Percentiles rank a stretch among this genome's conserved stretches.
Conservation (phyloP, 371 early-diverging fungal species). For the Polyrhizophydium stewartii region DNA sequence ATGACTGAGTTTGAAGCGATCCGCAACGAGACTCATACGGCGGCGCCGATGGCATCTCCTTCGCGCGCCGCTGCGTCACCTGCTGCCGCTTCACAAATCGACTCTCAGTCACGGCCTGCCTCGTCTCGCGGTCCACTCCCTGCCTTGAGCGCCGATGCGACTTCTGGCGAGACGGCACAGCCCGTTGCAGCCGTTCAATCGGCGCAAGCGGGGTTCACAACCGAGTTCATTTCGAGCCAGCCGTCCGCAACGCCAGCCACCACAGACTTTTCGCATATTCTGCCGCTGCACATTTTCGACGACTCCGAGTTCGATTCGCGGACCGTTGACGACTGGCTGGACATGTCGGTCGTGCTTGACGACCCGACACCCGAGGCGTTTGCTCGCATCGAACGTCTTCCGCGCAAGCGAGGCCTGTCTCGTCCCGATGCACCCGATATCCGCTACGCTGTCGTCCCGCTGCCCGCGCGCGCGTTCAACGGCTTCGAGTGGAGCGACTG, state of each 20-base stretch:
- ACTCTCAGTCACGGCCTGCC: too few species aligned
- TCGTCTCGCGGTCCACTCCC: not conserved
- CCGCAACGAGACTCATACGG: not conserved
- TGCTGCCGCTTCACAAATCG: too few species aligned
- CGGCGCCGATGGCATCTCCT: not conserved
- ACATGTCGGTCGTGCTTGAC: slow-evolving; percentile 15
- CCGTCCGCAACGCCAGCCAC: not conserved
- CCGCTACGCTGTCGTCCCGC: slow-evolving; percentile 30
- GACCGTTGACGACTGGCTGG: slow-evolving; percentile 43
- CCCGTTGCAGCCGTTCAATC: too few species aligned
- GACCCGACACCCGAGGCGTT: not conserved
- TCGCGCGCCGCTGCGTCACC: too few species aligned
- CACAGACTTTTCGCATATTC: slow-evolving; percentile 12
- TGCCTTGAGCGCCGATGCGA: too few species aligned
- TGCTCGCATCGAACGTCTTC: not conserved
- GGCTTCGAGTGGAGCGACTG: slow-evolving; percentile 37
- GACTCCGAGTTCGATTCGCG: slow-evolving; percentile 45
- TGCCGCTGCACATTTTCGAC: slow-evolving; percentile 46
- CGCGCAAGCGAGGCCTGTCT: not conserved
- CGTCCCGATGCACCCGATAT: not conserved
- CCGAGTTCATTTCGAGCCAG: not conserved
- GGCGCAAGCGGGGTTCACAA: too few species aligned
- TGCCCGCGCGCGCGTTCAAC: slow-evolving; percentile 39
- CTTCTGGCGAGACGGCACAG: too few species aligned
- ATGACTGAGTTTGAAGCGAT: not conserved